Base-by-base conservation (phyloP, 352 stramenopile species). In the Globisporangium echinulatum region DNA sequence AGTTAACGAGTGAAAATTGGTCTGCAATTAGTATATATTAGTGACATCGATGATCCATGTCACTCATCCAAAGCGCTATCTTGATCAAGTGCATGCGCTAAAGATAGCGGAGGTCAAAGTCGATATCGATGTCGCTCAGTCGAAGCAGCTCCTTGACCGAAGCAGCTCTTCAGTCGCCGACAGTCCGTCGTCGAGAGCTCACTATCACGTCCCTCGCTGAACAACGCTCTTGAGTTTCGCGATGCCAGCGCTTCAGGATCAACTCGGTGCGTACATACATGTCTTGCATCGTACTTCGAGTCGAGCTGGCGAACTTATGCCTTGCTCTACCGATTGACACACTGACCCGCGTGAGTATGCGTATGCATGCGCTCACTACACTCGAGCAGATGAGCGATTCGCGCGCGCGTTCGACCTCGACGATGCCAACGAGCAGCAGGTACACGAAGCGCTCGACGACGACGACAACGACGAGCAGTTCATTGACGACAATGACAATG, bases 191-290 rank as follows among this genome's bases (percentile, higher is more conserved):
- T 33, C 25, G 25, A 33, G 25, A 33, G 25, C 25, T 33, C 42
- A 14, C 42, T 4, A 17, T 19, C 2, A 2, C 3, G 14, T n/a
- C 44, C 5, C 17, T 50, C 6, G 17, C 10, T 10, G 6, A 9
- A 25, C 15, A 3, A 17, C n/a, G 15, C n/a, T 39, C 17, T 19
- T 25, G 49, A 4, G 36, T 6, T 7, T 19, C 7, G 37, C 50
- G 14, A 85, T 82, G 75, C 70, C 69, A 14, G 65, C 68, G 58
- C 58, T 78, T 25, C 69, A 77, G 36, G 73, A 79, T 40, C 63
- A 79, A 56, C 59, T 85, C 19, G 66, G 75, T 85, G 38, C 37
- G 36, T 53, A 33, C 25, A 13, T 51, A 8, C 33, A 38, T 57
- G 5, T 57, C n/a, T 43, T 25, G 51, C 36, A 44, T 44, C 11